These are phyloP conservation scores for Phaffia rhodozyma DNA, from an alignment of 1,284 basidiomycete species.

Conservation along the genomic window DNA sequence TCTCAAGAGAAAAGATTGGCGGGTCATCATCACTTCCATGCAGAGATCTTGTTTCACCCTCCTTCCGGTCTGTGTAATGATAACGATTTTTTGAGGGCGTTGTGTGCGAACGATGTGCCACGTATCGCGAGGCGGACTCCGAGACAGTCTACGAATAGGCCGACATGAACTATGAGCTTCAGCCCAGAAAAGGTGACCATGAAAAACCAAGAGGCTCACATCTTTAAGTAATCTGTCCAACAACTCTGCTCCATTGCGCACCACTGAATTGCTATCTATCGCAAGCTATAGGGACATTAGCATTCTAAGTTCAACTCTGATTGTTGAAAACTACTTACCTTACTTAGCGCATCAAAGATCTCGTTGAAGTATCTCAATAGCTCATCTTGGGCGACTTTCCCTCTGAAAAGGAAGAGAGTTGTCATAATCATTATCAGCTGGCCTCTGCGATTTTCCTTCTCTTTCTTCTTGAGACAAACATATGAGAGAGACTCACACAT, in stretches of 20 bases:
- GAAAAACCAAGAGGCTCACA: constrained; percentile 5
- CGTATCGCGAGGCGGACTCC: constrained; percentile 89
- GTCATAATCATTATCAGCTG: neutral
- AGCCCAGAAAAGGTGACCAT: neutral
- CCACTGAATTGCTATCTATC: constrained; percentile 88
- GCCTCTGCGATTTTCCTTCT: neutral
- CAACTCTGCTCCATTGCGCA: constrained; percentile 98
- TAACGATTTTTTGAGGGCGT: neutral
- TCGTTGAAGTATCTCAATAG: constrained; percentile 96
- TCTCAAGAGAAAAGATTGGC: constrained; percentile 67
- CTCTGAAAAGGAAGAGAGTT: constrained; percentile 29
- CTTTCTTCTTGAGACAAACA: neutral
- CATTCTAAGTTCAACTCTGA: neutral
- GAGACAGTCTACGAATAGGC: constrained; percentile 55
- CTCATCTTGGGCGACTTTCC: constrained; percentile 95
- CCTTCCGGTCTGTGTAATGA: too few species aligned
- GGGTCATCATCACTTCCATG: neutral
- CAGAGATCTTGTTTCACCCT: too few species aligned
- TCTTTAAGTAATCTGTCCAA: constrained; percentile 94
- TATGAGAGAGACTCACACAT: constrained; percentile 46
- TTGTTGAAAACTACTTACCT: constrained; percentile 43
- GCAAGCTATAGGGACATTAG: constrained; percentile 52
- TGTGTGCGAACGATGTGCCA: neutral
- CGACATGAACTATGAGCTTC: neutral
- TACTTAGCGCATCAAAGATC: constrained; percentile 92